A percentile compares a stretch with the other conserved stretches of the same genome.
phyloP scores from a whole-genome alignment of 1,284 basidiomycete genomes.

The Coniferiporia sulphurascens region DNA sequence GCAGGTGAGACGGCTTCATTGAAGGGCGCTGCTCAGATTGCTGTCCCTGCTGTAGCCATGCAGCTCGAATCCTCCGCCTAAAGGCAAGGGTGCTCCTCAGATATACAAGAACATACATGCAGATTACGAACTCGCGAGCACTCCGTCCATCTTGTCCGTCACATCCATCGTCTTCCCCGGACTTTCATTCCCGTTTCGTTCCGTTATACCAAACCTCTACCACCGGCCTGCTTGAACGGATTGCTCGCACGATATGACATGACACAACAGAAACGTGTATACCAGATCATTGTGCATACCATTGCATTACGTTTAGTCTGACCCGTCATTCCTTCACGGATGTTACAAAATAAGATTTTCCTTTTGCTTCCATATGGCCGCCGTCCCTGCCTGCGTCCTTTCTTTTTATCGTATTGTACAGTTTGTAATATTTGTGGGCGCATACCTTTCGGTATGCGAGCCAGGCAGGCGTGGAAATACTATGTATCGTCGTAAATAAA shows the following conservation, averaged over 20 bases:
- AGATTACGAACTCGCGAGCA: background rate
- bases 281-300: background rate
- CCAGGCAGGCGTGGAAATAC: background rate
- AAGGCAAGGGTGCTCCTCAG: background rate
- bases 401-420: background rate
- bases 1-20: background rate
- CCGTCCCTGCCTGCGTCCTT: background rate
- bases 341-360: background rate
- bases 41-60: background rate
- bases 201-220: background rate
- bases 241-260: background rate
- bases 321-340: background rate
- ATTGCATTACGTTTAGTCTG: background rate
- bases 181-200: background rate
- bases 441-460: background rate
- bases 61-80: background rate
- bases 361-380: background rate
- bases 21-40: background rate
- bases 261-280: background rate
- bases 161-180: background rate
- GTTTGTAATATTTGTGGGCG: background rate
- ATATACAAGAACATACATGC: background rate
- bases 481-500: background rate
- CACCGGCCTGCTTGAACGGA: background rate
- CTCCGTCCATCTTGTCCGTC: background rate